A percentile compares a stretch with the other conserved stretches of the same genome.
Conservation (phyloP, 208 protist genomes). For the Trypanosomatidae sp. region DNA sequence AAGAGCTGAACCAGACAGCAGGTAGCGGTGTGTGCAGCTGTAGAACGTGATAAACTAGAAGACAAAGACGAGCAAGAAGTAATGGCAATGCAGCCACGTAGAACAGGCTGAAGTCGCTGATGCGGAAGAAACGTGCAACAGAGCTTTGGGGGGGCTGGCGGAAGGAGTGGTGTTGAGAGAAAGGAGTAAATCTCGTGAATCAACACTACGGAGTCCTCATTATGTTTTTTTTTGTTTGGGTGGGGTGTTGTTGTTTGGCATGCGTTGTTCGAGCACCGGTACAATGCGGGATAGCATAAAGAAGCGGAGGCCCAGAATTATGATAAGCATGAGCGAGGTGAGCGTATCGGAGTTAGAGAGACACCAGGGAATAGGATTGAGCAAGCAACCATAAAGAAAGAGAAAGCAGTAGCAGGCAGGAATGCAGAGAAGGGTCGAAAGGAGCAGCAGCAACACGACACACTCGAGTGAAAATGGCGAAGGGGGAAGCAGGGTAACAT, state of each 20-base stretch:
- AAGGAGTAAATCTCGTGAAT: neutral
- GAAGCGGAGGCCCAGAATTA: conserved; percentile 12
- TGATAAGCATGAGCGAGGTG: conserved; percentile 5
- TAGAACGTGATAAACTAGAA: neutral
- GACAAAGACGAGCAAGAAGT: neutral
- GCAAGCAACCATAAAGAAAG: conserved; percentile 5
- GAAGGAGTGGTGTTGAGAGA: neutral
- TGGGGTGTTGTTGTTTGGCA: neutral
- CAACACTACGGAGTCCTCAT: neutral
- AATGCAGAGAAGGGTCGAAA: neutral
- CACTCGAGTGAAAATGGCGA: conserved; percentile 12
- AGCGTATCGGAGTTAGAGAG: neutral
- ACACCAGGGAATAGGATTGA: neutral
- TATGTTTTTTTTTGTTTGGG: neutral
- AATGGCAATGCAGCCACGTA: neutral
- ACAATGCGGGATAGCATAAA: conserved; percentile 12
- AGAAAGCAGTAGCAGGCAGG: conserved; percentile 1
- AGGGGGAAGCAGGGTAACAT: neutral
- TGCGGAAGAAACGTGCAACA: neutral
- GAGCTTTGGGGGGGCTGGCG: neutral
- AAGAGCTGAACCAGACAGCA: conserved; percentile 1
- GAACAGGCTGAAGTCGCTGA: neutral
- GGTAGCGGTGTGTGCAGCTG: neutral
- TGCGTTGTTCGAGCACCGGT: neutral
- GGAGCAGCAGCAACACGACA: neutral